Conservation (phyloP, 768 basidiomycete species). For the Termitomyces titanicus region DNA sequence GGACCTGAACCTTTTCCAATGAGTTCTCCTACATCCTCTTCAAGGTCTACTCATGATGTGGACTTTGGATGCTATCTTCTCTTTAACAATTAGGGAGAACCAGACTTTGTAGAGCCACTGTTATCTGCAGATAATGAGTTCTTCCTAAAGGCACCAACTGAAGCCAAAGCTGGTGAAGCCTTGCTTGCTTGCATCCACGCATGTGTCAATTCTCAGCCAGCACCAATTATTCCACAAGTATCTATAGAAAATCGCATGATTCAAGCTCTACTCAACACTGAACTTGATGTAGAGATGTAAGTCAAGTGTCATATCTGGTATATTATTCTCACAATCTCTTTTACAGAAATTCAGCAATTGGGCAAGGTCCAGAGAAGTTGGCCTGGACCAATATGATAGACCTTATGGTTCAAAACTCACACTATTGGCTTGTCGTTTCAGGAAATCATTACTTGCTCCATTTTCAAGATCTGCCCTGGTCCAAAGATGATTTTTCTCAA, state of each 20-base stretch:
- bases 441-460: background rate
- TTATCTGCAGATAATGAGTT: background rate
- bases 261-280: background rate
- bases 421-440: background rate
- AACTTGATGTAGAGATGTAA: background rate
- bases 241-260: background rate
- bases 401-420: background rate
- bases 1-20: too few species aligned
- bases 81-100: background rate
- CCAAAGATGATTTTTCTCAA: background rate
- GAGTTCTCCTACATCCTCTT: too few species aligned
- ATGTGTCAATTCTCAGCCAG: too few species aligned
- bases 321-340: background rate
- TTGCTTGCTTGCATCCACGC: background rate
- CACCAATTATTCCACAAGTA: fast-evolving
- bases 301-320: background rate
- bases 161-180: background rate
- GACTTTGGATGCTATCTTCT: background rate
- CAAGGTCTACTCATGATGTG: background rate
- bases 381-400: background rate
- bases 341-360: background rate
- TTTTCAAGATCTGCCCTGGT: background rate
- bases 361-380: background rate
- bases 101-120: background rate
- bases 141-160: background rate